Evolutionary conservation across 352 stramenopile genomes (phyloP).

Genomic region (Globisporangium apiculatum): DNA sequence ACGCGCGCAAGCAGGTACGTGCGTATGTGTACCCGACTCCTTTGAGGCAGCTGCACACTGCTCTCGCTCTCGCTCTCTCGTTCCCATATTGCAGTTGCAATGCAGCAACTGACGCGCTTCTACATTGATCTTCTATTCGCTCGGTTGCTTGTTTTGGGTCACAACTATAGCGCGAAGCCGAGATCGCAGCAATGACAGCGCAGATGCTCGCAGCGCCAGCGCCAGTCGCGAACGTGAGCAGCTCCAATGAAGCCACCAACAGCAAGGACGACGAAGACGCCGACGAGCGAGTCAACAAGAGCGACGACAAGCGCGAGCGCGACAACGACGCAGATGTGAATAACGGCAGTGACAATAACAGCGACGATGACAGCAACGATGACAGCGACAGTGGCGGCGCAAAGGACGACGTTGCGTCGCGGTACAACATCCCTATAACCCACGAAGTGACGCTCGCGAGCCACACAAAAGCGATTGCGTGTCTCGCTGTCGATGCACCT

Average conservation of each 20-base stretch:
- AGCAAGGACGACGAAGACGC: conserved; percentile 15
- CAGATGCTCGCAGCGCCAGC: conserved; percentile 55
- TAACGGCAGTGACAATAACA: conserved; percentile 11
- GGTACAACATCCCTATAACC: conserved; percentile 68
- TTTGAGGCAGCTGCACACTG: too few species aligned
- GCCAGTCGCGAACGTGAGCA: neutral
- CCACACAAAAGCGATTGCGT: conserved; percentile 55
- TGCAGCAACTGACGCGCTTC: too few species aligned
- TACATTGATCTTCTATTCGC: too few species aligned
- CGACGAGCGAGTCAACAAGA: conserved; percentile 21
- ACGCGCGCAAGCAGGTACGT: conserved; percentile 33
- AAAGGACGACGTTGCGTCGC: conserved; percentile 43
- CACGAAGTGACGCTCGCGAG: conserved; percentile 56
- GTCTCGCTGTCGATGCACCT: conserved; percentile 61
- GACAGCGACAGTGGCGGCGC: conserved; percentile 29
- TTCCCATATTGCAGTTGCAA: neutral
- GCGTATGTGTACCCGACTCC: neutral
- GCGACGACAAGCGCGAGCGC: conserved; percentile 24
- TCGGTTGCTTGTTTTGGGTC: neutral
- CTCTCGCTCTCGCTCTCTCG: neutral
- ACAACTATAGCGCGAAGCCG: conserved; percentile 33
- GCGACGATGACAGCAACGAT: conserved; percentile 14
- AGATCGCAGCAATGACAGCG: conserved; percentile 67
- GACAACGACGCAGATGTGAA: neutral
- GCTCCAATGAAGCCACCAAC: neutral